Base-by-base conservation (phyloP, 768 basidiomycete genomes). In the Boletus huronensis region DNA sequence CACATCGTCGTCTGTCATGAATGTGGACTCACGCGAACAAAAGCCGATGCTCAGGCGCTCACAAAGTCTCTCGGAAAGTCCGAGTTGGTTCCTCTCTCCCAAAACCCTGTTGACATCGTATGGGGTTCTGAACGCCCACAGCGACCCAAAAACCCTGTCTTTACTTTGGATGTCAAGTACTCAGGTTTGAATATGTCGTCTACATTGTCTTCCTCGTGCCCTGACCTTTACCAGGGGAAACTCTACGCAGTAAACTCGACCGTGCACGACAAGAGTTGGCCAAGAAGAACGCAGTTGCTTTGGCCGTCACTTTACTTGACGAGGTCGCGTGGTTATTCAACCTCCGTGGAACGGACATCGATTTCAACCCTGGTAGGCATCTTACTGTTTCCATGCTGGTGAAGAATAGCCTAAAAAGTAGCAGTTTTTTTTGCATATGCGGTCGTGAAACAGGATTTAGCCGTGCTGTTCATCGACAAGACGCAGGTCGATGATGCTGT, bases 311-410 rank as follows among this genome's bases (percentile, higher is more conserved):
- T n/a, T 85, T 88, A 79, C 81, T 98, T 21, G 96, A 98, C 69
- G 96, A 98, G 68, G 84, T 96, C 47, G 93, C 93, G 0, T 98
- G 93, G 93, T 66, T 94, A 36, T 90, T 93, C 74, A 95, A 98
- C 70, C 76, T 99, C 31, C 85, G 96, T 57, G 95, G 94, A 1
- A 82, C 85, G 3, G 96, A 98, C 67, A 95, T 98, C 63, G 85
- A 85, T 32, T 98, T 81, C 73, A 98, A 97, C 57, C 87, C 87
- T 4, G 83, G 84, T 78, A 58, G 31, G 61, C 35, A 32, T 35
- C 31, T 42, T 10, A 9, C 17, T 2, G 5, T 34, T n/a, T 39
- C 28, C 6, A 29, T 26, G 3, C 31, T 4, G 3, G 35, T 39
- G 34, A 43, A 21, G n/a, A 23, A 21, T 14, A 7, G 6, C 2